Evolutionary conservation across 2,329 filamentous ascomycete species (phyloP), one percentile per base, ranked within the genome.

Genomic region (Ramichloridium luteum): DNA sequence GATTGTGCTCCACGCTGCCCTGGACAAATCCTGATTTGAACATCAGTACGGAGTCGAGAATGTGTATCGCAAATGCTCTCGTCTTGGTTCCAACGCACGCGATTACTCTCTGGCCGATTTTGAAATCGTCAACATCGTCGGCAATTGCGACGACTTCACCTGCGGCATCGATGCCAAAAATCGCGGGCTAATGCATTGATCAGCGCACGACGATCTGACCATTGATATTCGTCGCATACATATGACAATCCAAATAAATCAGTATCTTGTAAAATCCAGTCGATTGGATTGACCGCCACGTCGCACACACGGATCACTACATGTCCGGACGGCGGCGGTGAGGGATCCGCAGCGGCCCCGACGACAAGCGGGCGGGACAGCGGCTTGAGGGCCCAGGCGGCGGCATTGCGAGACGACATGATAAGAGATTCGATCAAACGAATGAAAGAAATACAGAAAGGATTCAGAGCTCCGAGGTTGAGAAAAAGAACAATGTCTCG

Each of bases 91-190:
- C n/a, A 13, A 39, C 50, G 18, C 38, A 52, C 50, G 47, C 63
- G 16, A 61, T 47, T 4, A 67, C 62, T 15, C 62, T 56, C 36
- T 64, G 57, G 2, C 64, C 64, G 13, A 57, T 53, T 32, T 58
- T 51, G 41, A 65, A 58, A 6, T 61, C 54, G 5, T 55, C 56
- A 4, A 68, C 63, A 5, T 49, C 51, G n/a, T 56, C 48, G 3
- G 64, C 65, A 5, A 67, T 51, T 38, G 64, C 60, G 14, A 60
- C 43, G 3, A 67, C 54, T 40, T 62, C 57, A 9, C 64, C 64
- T 2, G 62, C 60, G 10, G 63, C 50, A 39, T 67, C 64, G 6
- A 40, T 46, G 8, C 64, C 64, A 18, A 60, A 42, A 18, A 60
- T 48, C 9, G 43, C 45, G 1, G 57, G 57, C 34, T 59, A 60